Evolutionary conservation across 441 rosid genomes (phyloP).

Genomic region (Hura crepitans): DNA sequence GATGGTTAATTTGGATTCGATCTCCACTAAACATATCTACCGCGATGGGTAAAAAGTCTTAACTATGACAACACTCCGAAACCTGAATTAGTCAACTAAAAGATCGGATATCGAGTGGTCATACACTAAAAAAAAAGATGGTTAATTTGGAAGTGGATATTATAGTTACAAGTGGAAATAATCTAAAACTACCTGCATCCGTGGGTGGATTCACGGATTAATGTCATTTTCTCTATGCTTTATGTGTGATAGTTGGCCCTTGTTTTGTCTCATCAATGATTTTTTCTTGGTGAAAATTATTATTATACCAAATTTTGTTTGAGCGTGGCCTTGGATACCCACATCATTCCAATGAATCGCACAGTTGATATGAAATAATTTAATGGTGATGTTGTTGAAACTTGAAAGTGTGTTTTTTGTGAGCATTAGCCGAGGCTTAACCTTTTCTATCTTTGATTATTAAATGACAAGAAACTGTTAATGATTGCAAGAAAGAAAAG

Average conservation of each 20-base stretch:
- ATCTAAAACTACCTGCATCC: not conserved
- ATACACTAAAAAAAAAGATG: too few species aligned
- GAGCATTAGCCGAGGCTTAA: not conserved
- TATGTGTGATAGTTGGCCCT: not conserved
- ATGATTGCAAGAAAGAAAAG: not conserved
- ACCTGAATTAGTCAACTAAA: too few species aligned
- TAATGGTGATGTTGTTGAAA: not conserved
- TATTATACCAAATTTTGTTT: not conserved
- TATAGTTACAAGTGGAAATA: not conserved
- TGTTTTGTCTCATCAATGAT: not conserved
- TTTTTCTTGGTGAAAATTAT: too few species aligned
- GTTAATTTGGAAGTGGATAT: too few species aligned
- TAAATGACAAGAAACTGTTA: not conserved
- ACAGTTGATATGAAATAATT: conserved; percentile 6
- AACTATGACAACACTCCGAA: too few species aligned
- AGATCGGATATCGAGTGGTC: too few species aligned
- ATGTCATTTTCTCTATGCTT: not conserved
- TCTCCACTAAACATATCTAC: too few species aligned
- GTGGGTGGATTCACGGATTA: not conserved
- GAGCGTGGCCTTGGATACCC: conserved; percentile 32
- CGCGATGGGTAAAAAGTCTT: too few species aligned
- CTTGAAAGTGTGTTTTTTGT: not conserved
- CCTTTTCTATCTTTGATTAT: not conserved
- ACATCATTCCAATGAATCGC: conserved; percentile 12
- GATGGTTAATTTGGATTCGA: too few species aligned